phyloP scores from a whole-genome alignment of 495 filamentous ascomycete species.

The Daldinia concentrica region DNA sequence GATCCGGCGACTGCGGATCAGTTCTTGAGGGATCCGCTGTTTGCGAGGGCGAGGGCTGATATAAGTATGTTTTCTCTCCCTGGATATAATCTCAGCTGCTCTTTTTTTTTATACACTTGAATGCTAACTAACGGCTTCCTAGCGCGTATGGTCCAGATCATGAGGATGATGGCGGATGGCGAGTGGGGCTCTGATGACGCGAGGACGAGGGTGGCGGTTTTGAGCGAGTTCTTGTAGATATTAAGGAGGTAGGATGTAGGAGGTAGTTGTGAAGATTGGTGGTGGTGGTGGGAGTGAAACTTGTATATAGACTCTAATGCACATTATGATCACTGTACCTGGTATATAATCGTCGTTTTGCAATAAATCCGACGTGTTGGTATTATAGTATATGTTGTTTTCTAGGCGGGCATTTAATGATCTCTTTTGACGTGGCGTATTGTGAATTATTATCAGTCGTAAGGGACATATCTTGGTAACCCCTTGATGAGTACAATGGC shows the following conservation, averaged over 20 bases:
- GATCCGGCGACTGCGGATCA: conserved; percentile 48
- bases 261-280: neutral
- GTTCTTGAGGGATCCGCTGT: conserved; percentile 60
- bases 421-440: too few species aligned
- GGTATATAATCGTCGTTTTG: neutral
- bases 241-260: neutral
- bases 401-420: too few species aligned
- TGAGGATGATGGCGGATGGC: conserved; percentile 62
- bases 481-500: too few species aligned
- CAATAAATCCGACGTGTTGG: neutral
- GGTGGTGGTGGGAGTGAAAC: neutral
- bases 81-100: too few species aligned
- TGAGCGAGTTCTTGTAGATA: conserved; percentile 62
- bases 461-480: too few species aligned
- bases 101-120: neutral
- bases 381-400: neutral
- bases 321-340: conserved; percentile 10
- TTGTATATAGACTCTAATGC: conserved; percentile 27
- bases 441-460: too few species aligned
- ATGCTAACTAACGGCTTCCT: conserved; percentile 20
- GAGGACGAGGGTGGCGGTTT: conserved; percentile 62
- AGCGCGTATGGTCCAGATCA: conserved; percentile 68
- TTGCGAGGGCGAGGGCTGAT: conserved; percentile 64
- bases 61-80: conserved; percentile 54
- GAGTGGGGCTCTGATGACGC: conserved; percentile 63